Percentiles rank a stretch among this genome's conserved stretches.
phyloP scores from a whole-genome alignment of 345 rosid genomes.

The Rhodomyrtus tomentosa region DNA sequence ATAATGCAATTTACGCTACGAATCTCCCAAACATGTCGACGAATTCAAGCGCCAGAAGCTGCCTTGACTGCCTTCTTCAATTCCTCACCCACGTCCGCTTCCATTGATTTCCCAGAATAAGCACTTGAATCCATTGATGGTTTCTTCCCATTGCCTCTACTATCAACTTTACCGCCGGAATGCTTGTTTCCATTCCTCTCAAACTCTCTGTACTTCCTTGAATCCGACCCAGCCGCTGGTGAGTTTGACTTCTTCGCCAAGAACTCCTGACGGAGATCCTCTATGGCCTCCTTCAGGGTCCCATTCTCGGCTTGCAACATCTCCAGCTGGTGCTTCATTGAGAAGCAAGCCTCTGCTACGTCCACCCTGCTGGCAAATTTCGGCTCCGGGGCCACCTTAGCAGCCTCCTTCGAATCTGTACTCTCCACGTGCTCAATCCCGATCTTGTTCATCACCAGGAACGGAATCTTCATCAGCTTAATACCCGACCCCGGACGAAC shows the following conservation, averaged over 20 bases:
- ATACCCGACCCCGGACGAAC: constrained; percentile 29
- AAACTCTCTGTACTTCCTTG: constrained; percentile 25
- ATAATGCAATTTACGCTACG: not conserved
- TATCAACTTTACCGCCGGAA: constrained; percentile 10
- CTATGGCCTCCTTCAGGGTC: constrained; percentile 51
- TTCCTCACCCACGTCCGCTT: constrained; percentile 51
- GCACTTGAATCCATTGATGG: constrained; percentile 1
- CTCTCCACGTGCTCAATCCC: constrained; percentile 73
- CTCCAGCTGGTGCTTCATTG: constrained; percentile 54
- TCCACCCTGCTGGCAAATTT: constrained; percentile 13
- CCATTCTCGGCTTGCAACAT: constrained; percentile 56
- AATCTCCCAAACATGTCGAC: not conserved
- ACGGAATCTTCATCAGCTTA: constrained; percentile 52
- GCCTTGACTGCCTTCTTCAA: constrained; percentile 58
- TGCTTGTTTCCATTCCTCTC: constrained; percentile 31
- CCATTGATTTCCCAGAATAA: constrained; percentile 11
- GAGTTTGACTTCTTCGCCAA: constrained; percentile 7
- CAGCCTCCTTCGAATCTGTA: not conserved
- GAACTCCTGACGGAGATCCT: constrained; percentile 56
- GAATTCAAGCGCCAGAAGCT: constrained; percentile 18
- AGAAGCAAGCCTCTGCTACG: constrained; percentile 37
- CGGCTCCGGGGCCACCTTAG: constrained; percentile 3
- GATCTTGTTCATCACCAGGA: constrained; percentile 75
- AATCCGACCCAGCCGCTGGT: constrained; percentile 13
- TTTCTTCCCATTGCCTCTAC: constrained; percentile 40